A percentile compares a stretch with the other conserved stretches of the same genome.
These are phyloP conservation scores for Colletotrichum echinochloae DNA, from an alignment of 2,329 filamentous ascomycete genomes.

Conservation along the genomic window DNA sequence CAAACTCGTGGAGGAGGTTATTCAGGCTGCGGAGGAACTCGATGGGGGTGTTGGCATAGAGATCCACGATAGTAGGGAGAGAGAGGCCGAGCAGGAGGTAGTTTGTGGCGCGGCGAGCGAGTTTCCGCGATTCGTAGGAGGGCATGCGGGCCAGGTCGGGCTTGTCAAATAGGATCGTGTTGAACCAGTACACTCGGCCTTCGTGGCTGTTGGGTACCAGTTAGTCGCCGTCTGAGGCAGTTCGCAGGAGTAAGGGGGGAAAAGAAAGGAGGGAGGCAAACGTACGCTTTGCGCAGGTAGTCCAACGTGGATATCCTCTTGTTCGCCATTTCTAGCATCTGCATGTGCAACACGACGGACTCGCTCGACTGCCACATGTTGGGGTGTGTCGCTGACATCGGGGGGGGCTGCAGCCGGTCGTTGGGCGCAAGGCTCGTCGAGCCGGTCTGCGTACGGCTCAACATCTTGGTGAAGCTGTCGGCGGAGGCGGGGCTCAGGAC, in stretches of 20 bases:
- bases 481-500: constrained; percentile 45
- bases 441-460: constrained; percentile 55
- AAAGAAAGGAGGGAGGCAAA: background rate
- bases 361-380: constrained; percentile 56
- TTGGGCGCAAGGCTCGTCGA: constrained; percentile 47
- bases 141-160: constrained; percentile 83
- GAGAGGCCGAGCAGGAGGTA: constrained; percentile 94
- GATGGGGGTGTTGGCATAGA: constrained; percentile 80
- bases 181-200: constrained; percentile 97
- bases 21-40: constrained; percentile 92
- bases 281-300: constrained; percentile 91
- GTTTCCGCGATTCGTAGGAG: constrained; percentile 85
- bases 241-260: background rate
- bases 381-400: constrained; percentile 42
- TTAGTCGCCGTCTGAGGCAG: constrained; percentile 26
- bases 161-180: constrained; percentile 92
- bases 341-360: constrained; percentile 64
- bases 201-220: constrained; percentile 74
- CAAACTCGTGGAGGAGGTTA: constrained; percentile 88
- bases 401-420: constrained; percentile 47
- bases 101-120: constrained; percentile 91
- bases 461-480: constrained; percentile 58
- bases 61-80: constrained; percentile 88
- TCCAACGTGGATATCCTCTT: constrained; percentile 96
- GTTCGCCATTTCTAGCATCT: constrained; percentile 85